Percentiles rank a stretch among this genome's conserved stretches.
phyloP scores from a whole-genome alignment of 768 basidiomycete species.

The Myochromella boudieri region DNA sequence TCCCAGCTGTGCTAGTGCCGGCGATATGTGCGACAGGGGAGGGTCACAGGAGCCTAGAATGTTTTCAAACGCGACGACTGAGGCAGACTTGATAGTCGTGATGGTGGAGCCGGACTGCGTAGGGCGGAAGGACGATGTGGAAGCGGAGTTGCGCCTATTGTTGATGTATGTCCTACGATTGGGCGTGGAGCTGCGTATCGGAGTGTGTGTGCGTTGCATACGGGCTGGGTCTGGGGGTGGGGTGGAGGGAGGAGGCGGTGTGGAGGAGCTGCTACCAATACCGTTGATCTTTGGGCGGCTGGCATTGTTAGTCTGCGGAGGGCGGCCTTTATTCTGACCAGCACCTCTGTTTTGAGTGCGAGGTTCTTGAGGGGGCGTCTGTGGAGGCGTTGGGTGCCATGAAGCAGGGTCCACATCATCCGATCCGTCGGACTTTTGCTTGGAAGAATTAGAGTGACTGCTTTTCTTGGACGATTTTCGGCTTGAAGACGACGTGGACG shows the following conservation, averaged over 20 bases:
- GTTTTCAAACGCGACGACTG: slow-evolving; percentile 44
- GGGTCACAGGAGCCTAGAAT: slow-evolving; percentile 65
- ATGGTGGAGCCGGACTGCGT: slow-evolving; percentile 41
- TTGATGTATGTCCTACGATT: slow-evolving; percentile 5
- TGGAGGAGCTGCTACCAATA: too few species aligned
- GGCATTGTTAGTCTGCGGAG: too few species aligned
- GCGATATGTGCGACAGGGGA: slow-evolving; percentile 61
- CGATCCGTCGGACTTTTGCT: slow-evolving; percentile 1
- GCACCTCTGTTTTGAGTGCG: too few species aligned
- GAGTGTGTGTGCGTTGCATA: slow-evolving; percentile 5
- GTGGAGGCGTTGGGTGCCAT: slow-evolving; percentile 26
- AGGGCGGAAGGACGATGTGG: slow-evolving; percentile 31
- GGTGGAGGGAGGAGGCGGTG: too few species aligned
- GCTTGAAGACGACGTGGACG: neutral
- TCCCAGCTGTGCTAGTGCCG: slow-evolving; percentile 56
- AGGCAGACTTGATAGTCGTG: slow-evolving; percentile 39
- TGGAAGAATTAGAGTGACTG: slow-evolving; percentile 5
- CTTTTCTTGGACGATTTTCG: slow-evolving; percentile 10
- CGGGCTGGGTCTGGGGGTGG: neutral
- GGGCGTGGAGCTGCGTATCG: slow-evolving; percentile 20
- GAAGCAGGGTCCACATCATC: neutral
- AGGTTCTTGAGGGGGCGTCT: slow-evolving; percentile 17
- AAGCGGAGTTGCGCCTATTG: neutral
- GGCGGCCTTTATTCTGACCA: too few species aligned
- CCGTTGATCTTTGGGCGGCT: too few species aligned